Conservation (phyloP, 225 moss, liverwort and hornwort genomes). For the Marchantia polymorpha region DNA sequence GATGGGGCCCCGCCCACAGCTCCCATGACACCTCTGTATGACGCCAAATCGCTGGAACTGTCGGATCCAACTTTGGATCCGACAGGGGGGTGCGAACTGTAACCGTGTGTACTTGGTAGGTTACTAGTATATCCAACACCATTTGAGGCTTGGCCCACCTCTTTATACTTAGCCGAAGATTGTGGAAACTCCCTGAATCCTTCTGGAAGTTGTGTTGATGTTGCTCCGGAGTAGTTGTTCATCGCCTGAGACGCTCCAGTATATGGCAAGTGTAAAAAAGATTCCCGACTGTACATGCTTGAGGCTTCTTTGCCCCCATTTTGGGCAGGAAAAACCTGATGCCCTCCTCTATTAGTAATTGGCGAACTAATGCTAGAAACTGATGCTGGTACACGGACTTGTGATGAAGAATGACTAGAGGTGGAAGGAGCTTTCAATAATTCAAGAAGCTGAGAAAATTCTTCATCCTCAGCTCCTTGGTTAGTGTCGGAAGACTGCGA, state of each 20-base stretch:
- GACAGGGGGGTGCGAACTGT: slow-evolving; percentile 39
- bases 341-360: slow-evolving; percentile 30
- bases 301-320: slow-evolving; percentile 43
- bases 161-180: slow-evolving; percentile 30
- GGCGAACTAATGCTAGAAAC: slow-evolving; percentile 29
- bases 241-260: slow-evolving; percentile 30
- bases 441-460: slow-evolving; percentile 78
- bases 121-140: slow-evolving; percentile 33
- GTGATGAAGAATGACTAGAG: slow-evolving; percentile 21
- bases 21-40: slow-evolving; percentile 28
- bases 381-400: slow-evolving; percentile 24
- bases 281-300: slow-evolving; percentile 42
- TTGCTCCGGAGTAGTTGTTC: slow-evolving; percentile 28
- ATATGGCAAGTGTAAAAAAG: slow-evolving; percentile 32
- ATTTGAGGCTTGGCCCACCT: slow-evolving; percentile 42
- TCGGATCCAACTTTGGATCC: slow-evolving; percentile 36
- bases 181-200: slow-evolving; percentile 43
- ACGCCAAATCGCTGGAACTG: slow-evolving; percentile 25
- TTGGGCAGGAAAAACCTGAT: slow-evolving; percentile 35
- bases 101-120: slow-evolving; percentile 33
- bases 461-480: slow-evolving; percentile 67
- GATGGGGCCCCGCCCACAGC: slow-evolving; percentile 28
- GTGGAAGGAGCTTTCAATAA: slow-evolving; percentile 52
- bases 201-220: slow-evolving; percentile 39
- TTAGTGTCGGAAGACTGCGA: slow-evolving; percentile 36